Percentiles rank a stretch among this genome's conserved stretches.
phyloP scores from a whole-genome alignment of 2,329 filamentous ascomycete genomes.

The Alternaria angustiovoidea region DNA sequence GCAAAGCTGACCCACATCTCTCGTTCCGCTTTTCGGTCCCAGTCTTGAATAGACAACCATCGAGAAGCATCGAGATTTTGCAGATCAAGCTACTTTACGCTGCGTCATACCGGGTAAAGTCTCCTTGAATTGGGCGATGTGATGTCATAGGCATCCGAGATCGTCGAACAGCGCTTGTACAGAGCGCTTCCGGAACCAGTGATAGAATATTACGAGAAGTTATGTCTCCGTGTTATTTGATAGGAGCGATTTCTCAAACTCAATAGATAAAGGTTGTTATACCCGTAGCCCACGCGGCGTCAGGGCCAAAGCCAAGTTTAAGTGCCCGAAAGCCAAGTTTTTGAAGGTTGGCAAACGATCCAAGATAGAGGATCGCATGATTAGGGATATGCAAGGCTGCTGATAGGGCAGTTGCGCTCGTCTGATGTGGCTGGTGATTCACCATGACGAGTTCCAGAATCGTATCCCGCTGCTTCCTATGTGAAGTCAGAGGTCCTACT shows the following conservation, averaged over 20 bases:
- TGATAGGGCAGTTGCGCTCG: background rate
- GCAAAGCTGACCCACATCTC: constrained; percentile 1
- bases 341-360: background rate
- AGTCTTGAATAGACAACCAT: background rate
- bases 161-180: background rate
- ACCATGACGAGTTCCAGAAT: constrained; percentile 6
- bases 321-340: constrained; percentile 22
- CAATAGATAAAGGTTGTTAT: background rate
- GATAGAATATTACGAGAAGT: background rate
- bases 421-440: constrained; percentile 3
- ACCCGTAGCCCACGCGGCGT: constrained; percentile 2
- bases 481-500: background rate
- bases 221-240: background rate
- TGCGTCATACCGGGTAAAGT: constrained; percentile 5
- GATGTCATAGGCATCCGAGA: background rate
- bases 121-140: background rate
- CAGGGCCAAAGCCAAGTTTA: constrained; percentile 16
- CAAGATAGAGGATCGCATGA: background rate
- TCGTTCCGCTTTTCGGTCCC: constrained; percentile 4
- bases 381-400: background rate
- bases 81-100: background rate
- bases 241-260: background rate
- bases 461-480: background rate
- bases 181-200: background rate
- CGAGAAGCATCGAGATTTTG: constrained; percentile 3